Conservation (phyloP, 331 rosid genomes). For the Malus hybrid region DNA sequence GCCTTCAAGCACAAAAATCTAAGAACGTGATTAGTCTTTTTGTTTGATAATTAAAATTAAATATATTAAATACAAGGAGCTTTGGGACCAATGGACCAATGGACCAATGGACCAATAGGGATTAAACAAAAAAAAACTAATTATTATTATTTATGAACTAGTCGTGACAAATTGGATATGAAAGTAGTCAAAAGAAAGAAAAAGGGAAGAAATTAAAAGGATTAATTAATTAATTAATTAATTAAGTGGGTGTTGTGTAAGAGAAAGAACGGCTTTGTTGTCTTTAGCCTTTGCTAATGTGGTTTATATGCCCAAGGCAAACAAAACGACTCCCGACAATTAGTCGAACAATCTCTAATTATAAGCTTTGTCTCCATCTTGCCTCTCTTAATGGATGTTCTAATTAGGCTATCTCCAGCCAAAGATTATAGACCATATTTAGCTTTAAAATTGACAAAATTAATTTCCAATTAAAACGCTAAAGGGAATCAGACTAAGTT, state of each 20-base stretch:
- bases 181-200: constrained; percentile 13
- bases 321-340: constrained; percentile 11
- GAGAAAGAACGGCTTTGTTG: constrained; percentile 8
- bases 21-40: neutral
- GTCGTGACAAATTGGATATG: neutral
- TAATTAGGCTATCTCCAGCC: no score
- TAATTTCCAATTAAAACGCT: no score
- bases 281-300: neutral
- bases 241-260: neutral
- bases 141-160: neutral
- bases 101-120: neutral
- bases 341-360: constrained; percentile 1
- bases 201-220: neutral
- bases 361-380: neutral
- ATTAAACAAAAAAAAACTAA: no score
- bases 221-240: no score
- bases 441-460: no score
- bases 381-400: neutral
- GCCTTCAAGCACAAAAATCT: neutral
- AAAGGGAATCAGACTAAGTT: no score
- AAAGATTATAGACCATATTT: no score
- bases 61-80: neutral
- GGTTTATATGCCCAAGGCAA: neutral
- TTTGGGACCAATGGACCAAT: neutral
- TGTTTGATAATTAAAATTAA: neutral